Evolutionary conservation across 306 rosid genomes (phyloP).

Genomic region (Sicyos edulis): DNA sequence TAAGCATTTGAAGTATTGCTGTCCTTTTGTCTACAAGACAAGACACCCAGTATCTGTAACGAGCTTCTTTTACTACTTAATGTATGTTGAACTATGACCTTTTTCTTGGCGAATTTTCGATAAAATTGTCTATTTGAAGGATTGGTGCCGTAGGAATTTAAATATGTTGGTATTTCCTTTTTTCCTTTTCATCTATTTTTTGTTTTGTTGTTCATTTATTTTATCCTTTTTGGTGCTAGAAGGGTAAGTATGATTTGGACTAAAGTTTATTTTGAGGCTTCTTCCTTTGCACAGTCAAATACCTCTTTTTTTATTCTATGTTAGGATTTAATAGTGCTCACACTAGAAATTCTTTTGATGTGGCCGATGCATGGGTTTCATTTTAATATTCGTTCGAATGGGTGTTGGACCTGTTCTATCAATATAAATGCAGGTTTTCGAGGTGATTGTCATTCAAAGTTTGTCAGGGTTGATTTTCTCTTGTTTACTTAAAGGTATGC

Average conservation of each 20-base stretch:
- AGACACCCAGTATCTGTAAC: constrained; percentile 55
- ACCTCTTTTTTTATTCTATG: neutral
- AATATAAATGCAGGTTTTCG: constrained; percentile 67
- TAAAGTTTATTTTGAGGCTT: constrained; percentile 1
- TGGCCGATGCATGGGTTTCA: constrained; percentile 41
- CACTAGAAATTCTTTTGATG: constrained; percentile 31
- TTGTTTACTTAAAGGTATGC: constrained; percentile 76
- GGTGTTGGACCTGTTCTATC: constrained; percentile 69
- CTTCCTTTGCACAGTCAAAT: neutral
- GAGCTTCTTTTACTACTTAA: constrained; percentile 66
- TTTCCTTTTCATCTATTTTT: neutral
- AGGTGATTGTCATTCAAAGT: constrained; percentile 67
- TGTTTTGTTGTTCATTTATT: too few species aligned
- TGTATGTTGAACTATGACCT: constrained; percentile 63
- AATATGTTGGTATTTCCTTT: neutral
- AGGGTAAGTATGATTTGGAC: neutral
- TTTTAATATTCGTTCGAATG: constrained; percentile 49
- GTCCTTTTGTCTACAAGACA: constrained; percentile 39
- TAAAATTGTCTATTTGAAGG: constrained; percentile 11
- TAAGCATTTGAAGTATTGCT: constrained; percentile 32
- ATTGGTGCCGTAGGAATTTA: neutral
- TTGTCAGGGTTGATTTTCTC: constrained; percentile 70
- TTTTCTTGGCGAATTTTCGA: constrained; percentile 26
- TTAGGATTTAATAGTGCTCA: constrained; percentile 12
- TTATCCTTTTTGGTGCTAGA: neutral